phyloP scores from a whole-genome alignment of 495 filamentous ascomycete species.

The Talaromyces ruber region DNA sequence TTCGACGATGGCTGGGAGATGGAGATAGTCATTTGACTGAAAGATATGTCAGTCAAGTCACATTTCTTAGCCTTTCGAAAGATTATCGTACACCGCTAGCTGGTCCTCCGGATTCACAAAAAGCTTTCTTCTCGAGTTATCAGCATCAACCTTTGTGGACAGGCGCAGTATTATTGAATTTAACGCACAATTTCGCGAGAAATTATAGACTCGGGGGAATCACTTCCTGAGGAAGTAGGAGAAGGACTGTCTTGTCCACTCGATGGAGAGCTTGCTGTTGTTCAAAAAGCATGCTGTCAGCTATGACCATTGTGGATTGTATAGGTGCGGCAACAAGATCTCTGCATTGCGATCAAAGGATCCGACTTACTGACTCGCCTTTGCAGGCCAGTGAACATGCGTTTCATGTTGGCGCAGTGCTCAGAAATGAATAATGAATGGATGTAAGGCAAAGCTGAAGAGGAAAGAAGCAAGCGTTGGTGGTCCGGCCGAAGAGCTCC shows the following conservation, averaged over 20 bases:
- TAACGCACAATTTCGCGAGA: slow-evolving; percentile 41
- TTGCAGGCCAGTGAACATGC: slow-evolving; percentile 29
- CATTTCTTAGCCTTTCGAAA: not conserved
- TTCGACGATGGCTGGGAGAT: slow-evolving; percentile 92
- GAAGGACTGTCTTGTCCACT: slow-evolving; percentile 9
- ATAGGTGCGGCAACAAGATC: not conserved
- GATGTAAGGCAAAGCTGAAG: not conserved
- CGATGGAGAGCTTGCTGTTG: not conserved
- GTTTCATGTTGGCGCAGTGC: slow-evolving; percentile 28
- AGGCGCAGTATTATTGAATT: slow-evolving; percentile 16
- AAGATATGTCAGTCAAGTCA: slow-evolving; percentile 3
- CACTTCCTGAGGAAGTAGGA: slow-evolving; percentile 19
- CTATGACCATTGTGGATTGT: not conserved
- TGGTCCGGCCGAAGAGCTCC: not conserved
- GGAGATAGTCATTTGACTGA: slow-evolving; percentile 80
- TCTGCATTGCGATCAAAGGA: not conserved
- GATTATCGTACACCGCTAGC: slow-evolving; percentile 46
- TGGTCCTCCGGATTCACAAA: slow-evolving; percentile 71
- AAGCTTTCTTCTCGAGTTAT: slow-evolving; percentile 40
- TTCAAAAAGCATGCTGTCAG: not conserved
- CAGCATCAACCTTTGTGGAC: slow-evolving; percentile 14
- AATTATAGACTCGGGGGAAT: slow-evolving; percentile 40
- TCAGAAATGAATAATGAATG: not conserved
- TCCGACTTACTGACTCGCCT: slow-evolving; percentile 14
- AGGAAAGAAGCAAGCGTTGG: not conserved